Evolutionary conservation across 768 basidiomycete species (phyloP), one percentile per base, ranked within the genome.

Genomic region (Termitomyces sp.): DNA sequence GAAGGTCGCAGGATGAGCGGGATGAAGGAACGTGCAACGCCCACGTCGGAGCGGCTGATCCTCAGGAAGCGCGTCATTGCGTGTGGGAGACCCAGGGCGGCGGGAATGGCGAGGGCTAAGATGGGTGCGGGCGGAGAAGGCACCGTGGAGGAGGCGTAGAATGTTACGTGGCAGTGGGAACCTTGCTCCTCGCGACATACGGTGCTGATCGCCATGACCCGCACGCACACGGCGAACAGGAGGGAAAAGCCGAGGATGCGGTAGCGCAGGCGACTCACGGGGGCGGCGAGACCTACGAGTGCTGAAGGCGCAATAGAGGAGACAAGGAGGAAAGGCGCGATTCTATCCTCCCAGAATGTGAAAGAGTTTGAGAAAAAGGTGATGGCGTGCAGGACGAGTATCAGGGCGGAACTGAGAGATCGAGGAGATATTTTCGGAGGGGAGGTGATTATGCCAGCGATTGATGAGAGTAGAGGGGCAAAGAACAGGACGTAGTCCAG

Each of bases 151-250:
- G 89, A 88, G 0, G 85, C 75, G 67, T 90, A 97, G 74, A 95
- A 98, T 0, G 96, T 95, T 53, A 94, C 88, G 59, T 81, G 76
- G 66, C 97, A 99, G 68, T 83, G 89, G 0, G 92, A 86, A 41
- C 91, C 86, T 69, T 98, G 96, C 66, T 98, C 97, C 68, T 99
- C 97, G 60, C 97, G 78, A 66, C 96, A 98, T 9, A 94, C 83
- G 0, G 94, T 96, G 67, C 89, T 91, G 47, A 82, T 71, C 0
- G 86, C 80, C 71, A 93, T 87, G n/a, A 91, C 66, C 9, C 23
- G 23, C 23, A 23, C 23, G 23, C 23, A 23, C 23, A 23, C 23
- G 23, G 23, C 23, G 23, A 23, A 23, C 23, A 23, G 23, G 5
- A 78, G 62, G 10, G 86, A 82, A 65, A 91, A 91, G 0, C 80